phyloP scores from a whole-genome alignment of 306 rosid species.

The Gastrolobium villosum region DNA sequence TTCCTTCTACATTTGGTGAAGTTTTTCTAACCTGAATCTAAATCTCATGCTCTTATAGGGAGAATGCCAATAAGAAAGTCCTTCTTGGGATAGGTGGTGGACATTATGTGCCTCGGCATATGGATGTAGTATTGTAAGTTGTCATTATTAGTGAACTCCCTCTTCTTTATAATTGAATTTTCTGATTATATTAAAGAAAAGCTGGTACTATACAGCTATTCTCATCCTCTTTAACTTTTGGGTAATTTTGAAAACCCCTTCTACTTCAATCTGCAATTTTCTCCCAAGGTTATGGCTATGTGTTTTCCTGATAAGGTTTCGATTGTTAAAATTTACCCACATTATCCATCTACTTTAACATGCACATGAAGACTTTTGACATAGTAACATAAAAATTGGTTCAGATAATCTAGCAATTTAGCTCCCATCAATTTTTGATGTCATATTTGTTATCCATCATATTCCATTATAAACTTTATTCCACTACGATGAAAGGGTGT shows the following conservation, averaged over 20 bases:
- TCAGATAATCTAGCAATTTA: constrained; percentile 1
- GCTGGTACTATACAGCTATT: neutral
- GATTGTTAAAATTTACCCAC: neutral
- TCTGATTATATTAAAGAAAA: constrained; percentile 35
- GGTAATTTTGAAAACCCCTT: constrained; percentile 7
- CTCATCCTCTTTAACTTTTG: constrained; percentile 21
- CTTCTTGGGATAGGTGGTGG: constrained; percentile 98
- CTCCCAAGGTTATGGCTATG: neutral
- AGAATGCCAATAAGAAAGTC: constrained; percentile 72
- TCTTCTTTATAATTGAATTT: constrained; percentile 22
- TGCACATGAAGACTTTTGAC: constrained; percentile 13
- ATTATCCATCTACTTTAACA: neutral
- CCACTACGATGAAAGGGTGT: neutral
- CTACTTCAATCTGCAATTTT: neutral
- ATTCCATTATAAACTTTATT: neutral
- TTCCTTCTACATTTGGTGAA: constrained; percentile 12
- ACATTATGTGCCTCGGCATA: constrained; percentile 94
- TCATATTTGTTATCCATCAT: constrained; percentile 10
- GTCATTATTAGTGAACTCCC: constrained; percentile 10
- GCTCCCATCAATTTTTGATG: neutral
- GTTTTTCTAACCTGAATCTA: constrained; percentile 29
- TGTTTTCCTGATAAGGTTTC: constrained; percentile 20
- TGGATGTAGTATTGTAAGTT: constrained; percentile 86
- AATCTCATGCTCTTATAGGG: constrained; percentile 59
- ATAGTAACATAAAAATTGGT: neutral